These are phyloP conservation scores for Dendrobium nobile DNA, from an alignment of 106 monocot genomes.

Conservation along the genomic window DNA sequence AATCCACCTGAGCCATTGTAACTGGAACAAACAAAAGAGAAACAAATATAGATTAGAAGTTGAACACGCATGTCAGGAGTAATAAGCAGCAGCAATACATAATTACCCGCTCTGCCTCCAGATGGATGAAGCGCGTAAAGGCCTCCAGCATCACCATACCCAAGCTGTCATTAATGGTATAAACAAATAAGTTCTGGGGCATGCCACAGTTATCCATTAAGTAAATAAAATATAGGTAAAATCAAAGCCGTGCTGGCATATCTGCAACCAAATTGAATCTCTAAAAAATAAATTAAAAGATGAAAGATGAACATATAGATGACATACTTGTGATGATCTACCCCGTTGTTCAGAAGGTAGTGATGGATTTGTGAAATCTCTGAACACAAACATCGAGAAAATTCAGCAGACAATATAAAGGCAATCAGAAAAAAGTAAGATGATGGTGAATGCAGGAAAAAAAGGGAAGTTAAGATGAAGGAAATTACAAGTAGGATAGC, in stretches of 20 bases:
- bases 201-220: not conserved
- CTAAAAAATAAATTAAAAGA: conserved; percentile 2
- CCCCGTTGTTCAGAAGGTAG: conserved; percentile 63
- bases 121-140: conserved; percentile 14
- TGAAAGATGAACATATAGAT: not conserved
- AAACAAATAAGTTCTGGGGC: not conserved
- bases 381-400: conserved; percentile 10
- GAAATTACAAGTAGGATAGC: not conserved
- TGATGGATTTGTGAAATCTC: conserved; percentile 64
- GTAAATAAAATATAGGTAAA: not conserved
- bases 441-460: not conserved
- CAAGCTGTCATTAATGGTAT: conserved; percentile 12
- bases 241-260: not conserved
- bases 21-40: conserved; percentile 6
- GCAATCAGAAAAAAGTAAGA: not conserved
- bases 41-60: not conserved
- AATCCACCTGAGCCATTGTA: conserved; percentile 12
- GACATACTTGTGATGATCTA: conserved; percentile 40
- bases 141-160: conserved; percentile 17
- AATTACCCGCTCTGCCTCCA: conserved; percentile 11
- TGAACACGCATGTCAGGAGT: not conserved
- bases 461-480: not conserved
- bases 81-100: not conserved
- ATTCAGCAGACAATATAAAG: not conserved
- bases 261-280: not conserved